Conservation (phyloP, 2,329 filamentous ascomycete genomes). For the Tetracladium maxilliforme region DNA sequence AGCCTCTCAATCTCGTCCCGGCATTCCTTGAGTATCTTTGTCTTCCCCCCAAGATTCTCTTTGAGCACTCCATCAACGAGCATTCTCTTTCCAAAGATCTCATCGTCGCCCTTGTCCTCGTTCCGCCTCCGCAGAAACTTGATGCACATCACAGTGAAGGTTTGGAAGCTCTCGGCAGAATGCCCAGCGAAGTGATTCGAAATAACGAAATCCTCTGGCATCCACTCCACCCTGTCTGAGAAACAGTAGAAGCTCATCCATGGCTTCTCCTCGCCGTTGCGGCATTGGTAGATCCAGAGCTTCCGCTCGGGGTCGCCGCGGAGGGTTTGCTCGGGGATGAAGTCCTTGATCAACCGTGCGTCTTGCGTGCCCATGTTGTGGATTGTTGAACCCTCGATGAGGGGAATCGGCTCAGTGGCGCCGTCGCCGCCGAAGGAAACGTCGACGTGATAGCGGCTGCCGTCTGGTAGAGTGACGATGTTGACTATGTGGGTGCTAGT, state of each 20-base stretch:
- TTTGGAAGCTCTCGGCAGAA: conserved; percentile 34
- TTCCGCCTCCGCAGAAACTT: conserved; percentile 33
- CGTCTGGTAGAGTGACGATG: conserved; percentile 37
- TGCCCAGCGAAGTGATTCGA: conserved; percentile 42
- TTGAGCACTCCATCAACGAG: conserved; percentile 36
- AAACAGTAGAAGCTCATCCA: conserved; percentile 55
- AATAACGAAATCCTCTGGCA: conserved; percentile 42
- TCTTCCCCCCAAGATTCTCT: conserved; percentile 32
- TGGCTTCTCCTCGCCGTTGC: conserved; percentile 25
- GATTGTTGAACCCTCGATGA: conserved; percentile 21
- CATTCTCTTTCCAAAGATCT: conserved; percentile 36
- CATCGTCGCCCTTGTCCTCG: conserved; percentile 23
- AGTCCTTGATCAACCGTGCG: conserved; percentile 34
- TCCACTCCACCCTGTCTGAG: conserved; percentile 46
- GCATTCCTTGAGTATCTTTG: conserved; percentile 28
- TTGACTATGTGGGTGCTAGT: conserved; percentile 41
- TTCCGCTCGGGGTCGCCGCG: conserved; percentile 22
- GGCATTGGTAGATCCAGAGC: conserved; percentile 50
- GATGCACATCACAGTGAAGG: conserved; percentile 32
- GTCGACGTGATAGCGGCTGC: conserved; percentile 35
- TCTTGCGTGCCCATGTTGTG: conserved; percentile 35
- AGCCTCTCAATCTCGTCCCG: conserved; percentile 36
- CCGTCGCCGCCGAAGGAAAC: conserved; percentile 51
- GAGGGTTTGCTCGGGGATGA: conserved; percentile 27
- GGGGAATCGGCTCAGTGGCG: conserved; percentile 38